Evolutionary conservation across 306 rosid species (phyloP).

Genomic region (Rubus parviflorus): DNA sequence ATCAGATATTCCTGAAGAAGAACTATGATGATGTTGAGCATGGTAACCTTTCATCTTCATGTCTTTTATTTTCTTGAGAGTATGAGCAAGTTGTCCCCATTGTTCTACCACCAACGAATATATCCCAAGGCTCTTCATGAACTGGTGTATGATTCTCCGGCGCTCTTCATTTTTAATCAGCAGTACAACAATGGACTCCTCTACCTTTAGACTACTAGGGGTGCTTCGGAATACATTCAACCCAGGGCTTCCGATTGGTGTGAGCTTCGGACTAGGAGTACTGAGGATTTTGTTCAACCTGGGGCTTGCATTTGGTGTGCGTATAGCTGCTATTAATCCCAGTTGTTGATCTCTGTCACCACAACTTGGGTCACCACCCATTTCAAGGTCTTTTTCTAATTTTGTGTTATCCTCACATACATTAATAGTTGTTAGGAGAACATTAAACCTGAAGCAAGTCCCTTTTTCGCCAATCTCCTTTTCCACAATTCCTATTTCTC

Average conservation of each 20-base stretch:
- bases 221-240: constrained; percentile 13
- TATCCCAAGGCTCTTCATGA: constrained; percentile 41
- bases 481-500: constrained; percentile 67
- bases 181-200: constrained; percentile 44
- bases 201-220: constrained; percentile 38
- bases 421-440: constrained; percentile 24
- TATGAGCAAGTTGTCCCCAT: constrained; percentile 27
- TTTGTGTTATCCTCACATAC: not conserved
- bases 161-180: constrained; percentile 32
- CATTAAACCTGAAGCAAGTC: constrained; percentile 71
- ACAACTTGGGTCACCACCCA: not conserved
- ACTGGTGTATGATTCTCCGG: constrained; percentile 16
- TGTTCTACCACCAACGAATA: constrained; percentile 27
- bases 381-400: constrained; percentile 26
- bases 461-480: constrained; percentile 66
- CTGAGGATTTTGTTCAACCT: not conserved
- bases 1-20: constrained; percentile 22
- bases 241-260: constrained; percentile 30
- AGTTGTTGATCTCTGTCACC: not conserved
- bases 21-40: constrained; percentile 12
- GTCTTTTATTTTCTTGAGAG: constrained; percentile 22
- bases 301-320: not conserved
- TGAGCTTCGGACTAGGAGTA: not conserved
- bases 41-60: constrained; percentile 10
- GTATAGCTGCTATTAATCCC: not conserved